Evolutionary conservation across 805 yeast genomes (phyloP), one percentile per base, ranked within the genome.

Genomic region (Kodamaea kakaduensis): DNA sequence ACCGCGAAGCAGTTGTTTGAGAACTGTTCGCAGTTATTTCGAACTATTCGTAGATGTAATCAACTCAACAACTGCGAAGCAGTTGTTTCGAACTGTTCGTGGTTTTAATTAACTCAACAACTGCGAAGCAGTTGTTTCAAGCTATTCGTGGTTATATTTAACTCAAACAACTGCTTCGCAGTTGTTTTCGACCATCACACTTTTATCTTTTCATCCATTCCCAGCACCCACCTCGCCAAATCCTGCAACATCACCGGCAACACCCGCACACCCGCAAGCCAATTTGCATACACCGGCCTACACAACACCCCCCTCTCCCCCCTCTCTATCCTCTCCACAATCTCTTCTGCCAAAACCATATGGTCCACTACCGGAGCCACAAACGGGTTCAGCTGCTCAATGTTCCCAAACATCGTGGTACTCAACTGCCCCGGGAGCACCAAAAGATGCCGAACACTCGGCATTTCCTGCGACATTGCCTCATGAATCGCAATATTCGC

Each of bases 391-490:
- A 65, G 56, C 3, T 71, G 69, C 2, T 49, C 43, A 6, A 73
- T 69, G 43, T 73, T 77, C 2, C 46, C 43, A 43, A 75, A 75
- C 79, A 75, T 73, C 7, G 46, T 49, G 0, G 76, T 60, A 28
- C 62, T 56, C 19, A 75, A 48, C 47, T 75, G 81, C 2, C 81
- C 81, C 0, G 80, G 77, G 2, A 63, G 41, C 5, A 74, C 67
- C 8, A 69, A 48, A 10, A 70, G 54, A 18, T 65, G 41, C 4
- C 64, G 46, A 3, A 73, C 46, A 1, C 35, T 32, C 0, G 60
- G 50, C 5, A 64, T 35, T 41, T 75, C 81, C 27, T 59, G 59
- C 3, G 61, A 40, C 18, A 75, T 36, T 1, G 73, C 59, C 43
- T 74, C 78, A 42, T 72, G 69, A 6, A 70, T 41, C 44, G 64